Conservation (phyloP, 208 protist genomes). For the Crithidia acanthocephali region DNA sequence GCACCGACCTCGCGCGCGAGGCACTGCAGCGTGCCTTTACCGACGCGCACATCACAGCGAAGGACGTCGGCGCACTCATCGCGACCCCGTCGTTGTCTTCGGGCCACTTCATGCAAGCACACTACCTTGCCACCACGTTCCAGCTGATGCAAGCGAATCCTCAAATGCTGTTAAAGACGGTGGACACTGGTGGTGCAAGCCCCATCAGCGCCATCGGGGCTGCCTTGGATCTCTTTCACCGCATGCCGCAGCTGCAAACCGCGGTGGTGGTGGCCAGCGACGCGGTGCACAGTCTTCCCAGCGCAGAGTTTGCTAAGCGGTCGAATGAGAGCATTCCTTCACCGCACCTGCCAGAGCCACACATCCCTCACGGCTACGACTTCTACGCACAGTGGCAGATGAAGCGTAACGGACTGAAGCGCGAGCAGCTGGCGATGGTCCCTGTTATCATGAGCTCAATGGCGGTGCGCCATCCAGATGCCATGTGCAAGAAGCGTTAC, state of each 20-base stretch:
- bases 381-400: slow-evolving; percentile 79
- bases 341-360: slow-evolving; percentile 46
- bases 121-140: slow-evolving; percentile 64
- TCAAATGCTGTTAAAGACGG: slow-evolving; percentile 54
- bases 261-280: slow-evolving; percentile 71
- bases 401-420: slow-evolving; percentile 56
- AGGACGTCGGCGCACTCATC: slow-evolving; percentile 71
- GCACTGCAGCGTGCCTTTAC: slow-evolving; percentile 56
- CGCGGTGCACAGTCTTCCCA: slow-evolving; percentile 52
- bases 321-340: slow-evolving; percentile 48
- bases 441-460: slow-evolving; percentile 73
- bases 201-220: slow-evolving; percentile 63
- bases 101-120: slow-evolving; percentile 76
- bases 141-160: slow-evolving; percentile 42
- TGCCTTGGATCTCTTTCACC: slow-evolving; percentile 49
- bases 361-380: slow-evolving; percentile 78
- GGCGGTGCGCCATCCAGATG: slow-evolving; percentile 64
- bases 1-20: slow-evolving; percentile 43
- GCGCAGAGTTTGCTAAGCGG: slow-evolving; percentile 42
- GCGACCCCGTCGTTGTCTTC: slow-evolving; percentile 79
- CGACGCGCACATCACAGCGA: slow-evolving; percentile 50
- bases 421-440: slow-evolving; percentile 82
- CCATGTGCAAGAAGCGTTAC: slow-evolving; percentile 54
- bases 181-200: slow-evolving; percentile 75
- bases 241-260: slow-evolving; percentile 37